Percentiles rank a stretch among this genome's conserved stretches.
Evolutionary conservation across 768 basidiomycete genomes (phyloP).

Genomic region (Agrocybe pediades): DNA sequence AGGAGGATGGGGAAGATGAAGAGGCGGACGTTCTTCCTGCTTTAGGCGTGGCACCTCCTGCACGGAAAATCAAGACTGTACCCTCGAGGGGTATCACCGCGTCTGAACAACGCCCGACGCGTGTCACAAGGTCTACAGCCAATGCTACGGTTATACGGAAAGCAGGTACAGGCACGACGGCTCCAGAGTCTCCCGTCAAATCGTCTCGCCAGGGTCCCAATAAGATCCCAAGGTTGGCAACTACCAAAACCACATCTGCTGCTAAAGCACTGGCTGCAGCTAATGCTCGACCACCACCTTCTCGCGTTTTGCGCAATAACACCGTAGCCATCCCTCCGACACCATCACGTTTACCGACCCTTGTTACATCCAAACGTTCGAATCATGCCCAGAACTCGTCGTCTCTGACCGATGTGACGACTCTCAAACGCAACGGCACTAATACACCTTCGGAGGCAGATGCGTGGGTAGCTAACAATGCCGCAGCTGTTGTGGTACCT

Average conservation of each 20-base stretch:
- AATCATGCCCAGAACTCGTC: slow-evolving; percentile 33
- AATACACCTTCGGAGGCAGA: slow-evolving; percentile 45
- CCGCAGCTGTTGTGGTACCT: slow-evolving; percentile 68
- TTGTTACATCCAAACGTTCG: slow-evolving; percentile 59
- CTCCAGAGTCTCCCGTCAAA: slow-evolving; percentile 44
- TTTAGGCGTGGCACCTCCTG: slow-evolving; percentile 50
- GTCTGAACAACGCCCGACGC: slow-evolving; percentile 73
- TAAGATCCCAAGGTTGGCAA: slow-evolving; percentile 68
- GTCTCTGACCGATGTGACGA: slow-evolving; percentile 54
- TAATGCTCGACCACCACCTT: slow-evolving; percentile 27
- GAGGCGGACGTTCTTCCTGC: slow-evolving; percentile 59
- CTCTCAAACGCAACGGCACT: slow-evolving; percentile 36
- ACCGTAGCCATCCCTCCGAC: slow-evolving; percentile 55
- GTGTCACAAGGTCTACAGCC: slow-evolving; percentile 74
- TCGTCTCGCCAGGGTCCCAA: slow-evolving; percentile 55
- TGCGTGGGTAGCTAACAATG: slow-evolving; percentile 80
- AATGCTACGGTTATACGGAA: slow-evolving; percentile 56
- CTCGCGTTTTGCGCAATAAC: slow-evolving; percentile 29
- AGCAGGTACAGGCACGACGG: slow-evolving; percentile 39
- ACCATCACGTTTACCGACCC: slow-evolving; percentile 77
- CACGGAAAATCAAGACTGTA: slow-evolving; percentile 38
- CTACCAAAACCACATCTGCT: slow-evolving; percentile 51
- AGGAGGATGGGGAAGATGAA: slow-evolving; percentile 61
- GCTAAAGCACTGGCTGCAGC: slow-evolving; percentile 44
- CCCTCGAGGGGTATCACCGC: slow-evolving; percentile 53